phyloP scores from a whole-genome alignment of 192 early-diverging fungal genomes.

The Irineochytrium annulatum region DNA sequence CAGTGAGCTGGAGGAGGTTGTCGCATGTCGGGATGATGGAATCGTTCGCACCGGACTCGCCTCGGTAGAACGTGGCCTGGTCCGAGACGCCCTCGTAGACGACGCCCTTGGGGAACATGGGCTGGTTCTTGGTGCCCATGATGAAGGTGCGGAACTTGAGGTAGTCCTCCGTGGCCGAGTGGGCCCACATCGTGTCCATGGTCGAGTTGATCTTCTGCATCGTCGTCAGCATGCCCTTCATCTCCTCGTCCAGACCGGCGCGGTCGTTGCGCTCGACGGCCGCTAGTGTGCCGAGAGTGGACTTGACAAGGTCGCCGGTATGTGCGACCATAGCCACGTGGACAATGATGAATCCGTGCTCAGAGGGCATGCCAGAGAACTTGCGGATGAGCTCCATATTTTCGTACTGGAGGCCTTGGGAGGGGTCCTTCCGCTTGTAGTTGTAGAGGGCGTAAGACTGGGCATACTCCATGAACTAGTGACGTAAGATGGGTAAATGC shows the following conservation, averaged over 20 bases:
- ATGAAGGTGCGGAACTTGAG: conserved; percentile 89
- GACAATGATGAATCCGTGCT: conserved; percentile 78
- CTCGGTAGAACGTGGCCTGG: conserved; percentile 63
- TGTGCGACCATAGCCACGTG: conserved; percentile 87
- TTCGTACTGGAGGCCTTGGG: conserved; percentile 50
- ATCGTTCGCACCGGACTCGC: conserved; percentile 84
- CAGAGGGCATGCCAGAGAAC: conserved; percentile 71
- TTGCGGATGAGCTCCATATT: conserved; percentile 74
- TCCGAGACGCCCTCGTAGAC: conserved; percentile 67
- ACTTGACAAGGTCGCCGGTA: conserved; percentile 62
- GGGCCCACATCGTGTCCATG: conserved; percentile 77
- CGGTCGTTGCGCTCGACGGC: conserved; percentile 53
- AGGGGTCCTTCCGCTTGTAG: conserved; percentile 66
- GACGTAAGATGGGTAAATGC: neutral
- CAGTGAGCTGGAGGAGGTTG: conserved; percentile 79
- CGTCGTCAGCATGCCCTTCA: conserved; percentile 54
- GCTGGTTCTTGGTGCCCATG: conserved; percentile 82
- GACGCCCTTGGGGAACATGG: conserved; percentile 90
- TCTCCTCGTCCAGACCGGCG: conserved; percentile 53
- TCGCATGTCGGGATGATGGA: conserved; percentile 82
- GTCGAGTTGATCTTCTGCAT: conserved; percentile 68
- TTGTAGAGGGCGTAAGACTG: conserved; percentile 75
- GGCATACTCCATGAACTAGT: conserved; percentile 45
- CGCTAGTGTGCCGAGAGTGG: conserved; percentile 56
- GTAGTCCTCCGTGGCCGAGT: conserved; percentile 67